Evolutionary conservation across 2,329 filamentous ascomycete genomes (phyloP).

Genomic region (Xylaria sp.): DNA sequence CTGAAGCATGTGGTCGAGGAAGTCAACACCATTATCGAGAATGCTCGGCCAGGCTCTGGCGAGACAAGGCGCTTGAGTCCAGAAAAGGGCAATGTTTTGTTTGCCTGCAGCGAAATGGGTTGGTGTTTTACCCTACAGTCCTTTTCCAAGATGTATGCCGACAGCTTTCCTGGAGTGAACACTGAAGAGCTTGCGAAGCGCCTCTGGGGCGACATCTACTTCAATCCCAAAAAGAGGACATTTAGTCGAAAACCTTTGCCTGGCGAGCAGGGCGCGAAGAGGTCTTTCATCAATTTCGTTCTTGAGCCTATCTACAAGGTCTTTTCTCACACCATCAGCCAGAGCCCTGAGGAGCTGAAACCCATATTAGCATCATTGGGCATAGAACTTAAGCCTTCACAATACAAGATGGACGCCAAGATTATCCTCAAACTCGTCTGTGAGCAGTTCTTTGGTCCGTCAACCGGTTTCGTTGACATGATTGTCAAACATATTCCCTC

Average conservation of each 20-base stretch:
- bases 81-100: slow-evolving; percentile 98
- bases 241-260: slow-evolving; percentile 82
- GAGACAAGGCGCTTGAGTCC: slow-evolving; percentile 86
- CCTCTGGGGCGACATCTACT: slow-evolving; percentile 97
- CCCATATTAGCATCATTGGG: slow-evolving; percentile 81
- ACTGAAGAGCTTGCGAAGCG: slow-evolving; percentile 83
- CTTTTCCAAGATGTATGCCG: slow-evolving; percentile 96
- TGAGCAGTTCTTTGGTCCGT: slow-evolving; percentile 93
- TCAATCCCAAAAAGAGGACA: slow-evolving; percentile 87
- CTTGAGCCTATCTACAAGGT: slow-evolving; percentile 98
- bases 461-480: slow-evolving; percentile 95
- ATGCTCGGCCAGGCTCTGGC: slow-evolving; percentile 82
- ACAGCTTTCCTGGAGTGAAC: slow-evolving; percentile 85
- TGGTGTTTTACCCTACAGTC: slow-evolving; percentile 97
- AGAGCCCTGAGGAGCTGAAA: slow-evolving; percentile 86
- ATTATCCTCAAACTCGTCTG: slow-evolving; percentile 90
- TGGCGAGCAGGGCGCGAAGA: slow-evolving; percentile 80
- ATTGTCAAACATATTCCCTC: slow-evolving; percentile 89
- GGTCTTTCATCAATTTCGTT: slow-evolving; percentile 94
- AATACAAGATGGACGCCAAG: slow-evolving; percentile 90
- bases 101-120: slow-evolving; percentile 90
- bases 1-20: slow-evolving; percentile 98
- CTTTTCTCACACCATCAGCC: slow-evolving; percentile 93
- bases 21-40: slow-evolving; percentile 95
- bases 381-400: slow-evolving; percentile 89